phyloP scores from a whole-genome alignment of 257 asterid genomes.

The Ilex asprella region DNA sequence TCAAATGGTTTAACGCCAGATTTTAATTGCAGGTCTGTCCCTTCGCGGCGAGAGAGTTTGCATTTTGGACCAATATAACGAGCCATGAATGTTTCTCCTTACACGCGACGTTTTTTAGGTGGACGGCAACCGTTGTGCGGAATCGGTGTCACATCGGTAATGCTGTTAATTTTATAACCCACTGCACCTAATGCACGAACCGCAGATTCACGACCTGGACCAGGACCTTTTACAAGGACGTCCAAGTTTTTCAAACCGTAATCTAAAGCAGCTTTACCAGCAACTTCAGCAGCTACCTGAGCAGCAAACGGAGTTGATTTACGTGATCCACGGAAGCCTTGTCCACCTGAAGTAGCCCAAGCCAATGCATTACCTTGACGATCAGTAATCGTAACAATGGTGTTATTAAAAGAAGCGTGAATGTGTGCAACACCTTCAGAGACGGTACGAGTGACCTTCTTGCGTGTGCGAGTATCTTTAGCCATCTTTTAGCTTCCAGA shows the following conservation, averaged over 20 bases:
- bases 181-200: not conserved
- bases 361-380: not conserved
- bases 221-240: not conserved
- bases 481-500: too few species aligned
- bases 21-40: not conserved
- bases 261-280: not conserved
- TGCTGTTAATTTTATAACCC: not conserved
- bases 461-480: too few species aligned
- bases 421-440: not conserved
- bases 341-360: not conserved
- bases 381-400: not conserved
- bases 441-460: too few species aligned
- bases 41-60: not conserved
- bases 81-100: not conserved
- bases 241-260: not conserved
- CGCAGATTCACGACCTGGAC: not conserved
- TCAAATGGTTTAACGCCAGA: too few species aligned
- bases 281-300: not conserved
- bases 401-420: not conserved
- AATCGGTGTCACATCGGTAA: not conserved
- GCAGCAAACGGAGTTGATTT: not conserved
- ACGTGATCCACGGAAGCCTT: not conserved
- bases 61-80: not conserved
- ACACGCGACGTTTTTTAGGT: not conserved
- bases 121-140: not conserved